Evolutionary conservation across 257 asterid species (phyloP), one percentile per base, ranked within the genome.

Genomic region (Rhazya stricta): DNA sequence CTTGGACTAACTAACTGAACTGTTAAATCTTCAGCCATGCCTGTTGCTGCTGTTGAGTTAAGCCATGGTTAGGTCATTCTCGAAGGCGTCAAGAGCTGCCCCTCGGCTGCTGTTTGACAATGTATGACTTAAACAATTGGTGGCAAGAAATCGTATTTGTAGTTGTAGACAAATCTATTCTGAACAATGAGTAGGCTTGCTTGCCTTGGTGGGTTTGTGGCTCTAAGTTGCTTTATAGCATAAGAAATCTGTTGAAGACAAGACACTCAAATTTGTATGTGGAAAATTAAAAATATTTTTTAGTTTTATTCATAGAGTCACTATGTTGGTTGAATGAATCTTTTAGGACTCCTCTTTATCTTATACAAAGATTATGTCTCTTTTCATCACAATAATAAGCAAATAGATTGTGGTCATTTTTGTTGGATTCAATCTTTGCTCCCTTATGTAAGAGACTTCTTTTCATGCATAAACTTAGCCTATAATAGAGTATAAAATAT

Each of bases 101-200:
- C 73, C 42, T 21, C n/a, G 37, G 72, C 56, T 62, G 69, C 72
- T 57, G 29, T 48, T 70, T 60, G 54, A 65, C 42, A 23, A 23
- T 5, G 25, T 39, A 16, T 69, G 30, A 36, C 72, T 58, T 36
- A 30, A 48, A 25, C 10, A 46, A 23, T n/a, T 43, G 23, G 32
- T 66, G 43, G 76, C 80, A 43, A 42, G 72, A 70, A 57, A 60
- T 62, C 6, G 3, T 45, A 25, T 61, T 60, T 34, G 71, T 63
- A 69, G 66, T 27, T 71, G 54, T 70, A 70, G 72, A 48, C 70
- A 77, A 60, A 71, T 45, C 72, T 72, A 27, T 56, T 37, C 53
- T 45, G 34, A 39, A 37, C 6, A 48, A 58, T 36, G 39, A 29
- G 1, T 57, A 21, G 45, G 48, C 4, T 34, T 73, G 51, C 69